Evolutionary conservation across 192 early-diverging fungal species (phyloP).

Genomic region (Dissophora globulifera): DNA sequence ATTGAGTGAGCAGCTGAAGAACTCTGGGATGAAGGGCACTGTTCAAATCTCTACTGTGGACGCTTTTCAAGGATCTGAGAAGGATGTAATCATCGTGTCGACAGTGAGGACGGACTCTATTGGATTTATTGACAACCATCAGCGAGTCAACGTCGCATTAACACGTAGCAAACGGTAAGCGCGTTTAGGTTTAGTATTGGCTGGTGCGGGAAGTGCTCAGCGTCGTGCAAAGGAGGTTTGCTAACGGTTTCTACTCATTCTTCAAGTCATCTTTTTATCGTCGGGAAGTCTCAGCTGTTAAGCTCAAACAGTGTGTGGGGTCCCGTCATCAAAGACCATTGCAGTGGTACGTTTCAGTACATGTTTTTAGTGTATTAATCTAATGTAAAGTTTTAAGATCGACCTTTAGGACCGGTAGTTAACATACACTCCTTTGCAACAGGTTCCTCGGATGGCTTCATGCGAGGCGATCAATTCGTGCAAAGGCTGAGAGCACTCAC

Average conservation of each 20-base stretch:
- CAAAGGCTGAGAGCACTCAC: constrained; percentile 5
- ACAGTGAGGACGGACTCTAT: constrained; percentile 66
- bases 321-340: constrained; percentile 31
- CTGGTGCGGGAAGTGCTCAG: too few relatives aligned
- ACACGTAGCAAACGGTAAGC: constrained; percentile 76
- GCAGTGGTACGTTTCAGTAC: constrained; percentile 29
- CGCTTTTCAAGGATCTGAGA: constrained; percentile 80
- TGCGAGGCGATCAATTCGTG: constrained; percentile 15
- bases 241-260: too few relatives aligned
- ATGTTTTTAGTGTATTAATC: too few relatives aligned
- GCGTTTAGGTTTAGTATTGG: too few relatives aligned
- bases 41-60: constrained; percentile 74
- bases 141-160: constrained; percentile 80
- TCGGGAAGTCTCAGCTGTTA: constrained; percentile 58
- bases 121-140: constrained; percentile 73
- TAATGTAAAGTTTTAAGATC: too few relatives aligned
- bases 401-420: too few relatives aligned
- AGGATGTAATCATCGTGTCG: constrained; percentile 77
- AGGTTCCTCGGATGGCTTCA: constrained; percentile 5
- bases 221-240: too few relatives aligned
- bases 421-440: too few relatives aligned
- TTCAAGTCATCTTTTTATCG: constrained; percentile 70
- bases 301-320: constrained; percentile 31
- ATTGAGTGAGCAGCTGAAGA: constrained; percentile 18
- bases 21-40: constrained; percentile 43